phyloP scores from a whole-genome alignment of 768 basidiomycete species.

The Sarcomyxa edulis region DNA sequence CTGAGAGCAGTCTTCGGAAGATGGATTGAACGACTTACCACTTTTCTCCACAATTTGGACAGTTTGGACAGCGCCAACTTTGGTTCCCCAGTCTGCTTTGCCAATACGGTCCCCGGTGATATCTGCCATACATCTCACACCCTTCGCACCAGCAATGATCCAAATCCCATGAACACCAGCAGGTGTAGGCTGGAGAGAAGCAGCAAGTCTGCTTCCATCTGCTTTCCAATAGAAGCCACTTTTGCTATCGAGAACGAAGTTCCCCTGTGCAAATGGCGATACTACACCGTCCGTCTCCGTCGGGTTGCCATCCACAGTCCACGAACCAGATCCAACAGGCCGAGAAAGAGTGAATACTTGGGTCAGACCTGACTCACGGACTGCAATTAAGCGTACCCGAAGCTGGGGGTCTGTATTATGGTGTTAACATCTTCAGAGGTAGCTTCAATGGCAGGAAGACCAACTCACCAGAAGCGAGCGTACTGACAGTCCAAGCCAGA shows the following conservation, averaged over 20 bases:
- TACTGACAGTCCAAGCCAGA: conserved; percentile 64
- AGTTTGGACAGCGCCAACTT: conserved; percentile 42
- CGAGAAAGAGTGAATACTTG: conserved; percentile 51
- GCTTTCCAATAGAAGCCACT: conserved; percentile 41
- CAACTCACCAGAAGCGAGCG: conserved; percentile 44
- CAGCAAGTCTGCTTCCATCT: conserved; percentile 35
- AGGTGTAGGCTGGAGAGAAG: conserved; percentile 22
- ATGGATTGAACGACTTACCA: conserved; percentile 34
- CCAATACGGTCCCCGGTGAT: conserved; percentile 63
- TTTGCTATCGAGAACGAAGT: conserved; percentile 51
- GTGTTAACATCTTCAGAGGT: neutral
- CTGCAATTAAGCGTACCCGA: conserved; percentile 58
- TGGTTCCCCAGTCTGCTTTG: conserved; percentile 59
- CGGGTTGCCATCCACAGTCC: conserved; percentile 28
- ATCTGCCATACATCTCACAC: conserved; percentile 50
- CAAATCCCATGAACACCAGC: conserved; percentile 26
- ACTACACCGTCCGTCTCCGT: conserved; percentile 33
- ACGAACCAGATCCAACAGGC: conserved; percentile 27
- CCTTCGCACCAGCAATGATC: conserved; percentile 51
- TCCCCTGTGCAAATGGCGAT: conserved; percentile 40
- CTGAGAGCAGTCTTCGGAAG: conserved; percentile 1
- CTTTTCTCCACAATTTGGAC: conserved; percentile 56
- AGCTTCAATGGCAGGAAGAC: neutral
- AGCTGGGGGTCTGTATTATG: conserved; percentile 34
- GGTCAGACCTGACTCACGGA: conserved; percentile 50